Evolutionary conservation across 495 filamentous ascomycete genomes (phyloP), one percentile per base, ranked within the genome.

Genomic region (Aspergillus cavernicola): DNA sequence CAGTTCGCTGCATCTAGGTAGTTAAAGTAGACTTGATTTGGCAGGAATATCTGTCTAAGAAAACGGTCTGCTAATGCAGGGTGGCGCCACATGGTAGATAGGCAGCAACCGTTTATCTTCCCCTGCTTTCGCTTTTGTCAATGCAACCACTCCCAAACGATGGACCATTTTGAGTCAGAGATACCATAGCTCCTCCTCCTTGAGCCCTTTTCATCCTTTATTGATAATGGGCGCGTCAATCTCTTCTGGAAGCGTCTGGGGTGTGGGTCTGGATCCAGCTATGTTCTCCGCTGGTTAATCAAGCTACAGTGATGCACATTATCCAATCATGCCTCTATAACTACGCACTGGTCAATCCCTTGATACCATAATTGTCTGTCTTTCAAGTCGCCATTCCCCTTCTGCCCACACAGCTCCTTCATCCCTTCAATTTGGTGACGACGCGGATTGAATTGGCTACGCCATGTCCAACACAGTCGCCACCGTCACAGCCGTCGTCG

Each of bases 391-490:
- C 18, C 22, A 10, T 40, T 35, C 16, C 16, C 18, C 39, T 19
- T n/a, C n/a, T n/a, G n/a, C n/a, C n/a, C n/a, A n/a, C n/a, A n/a
- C n/a, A n/a, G n/a, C 12, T 24, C 4, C 19, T 26, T 16, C 6
- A 18, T 41, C 4, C 8, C 49, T 33, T 6, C n/a, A 23, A n/a
- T 33, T 28, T 18, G 12, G n/a, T 46, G 18, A 22, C 19, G 33
- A 50, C 6, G 61, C 62, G 58, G 58, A 50, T 49, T 58, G 55
- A 36, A 51, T 54, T 8, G 29, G 20, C 38, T 8, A 22, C 23
- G 24, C 35, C 15, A 53, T 53, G 50, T 29, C 31, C 19, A 44
- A 65, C 56, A 28, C 56, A 61, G 12, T 61, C 8, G 58, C 58
- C 35, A 61, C 64, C 13, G 58, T 69, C 51, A 59, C 60, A 20